phyloP scores from a whole-genome alignment of 164 flowering plant genomes.

The Nymphaea thermarum region DNA sequence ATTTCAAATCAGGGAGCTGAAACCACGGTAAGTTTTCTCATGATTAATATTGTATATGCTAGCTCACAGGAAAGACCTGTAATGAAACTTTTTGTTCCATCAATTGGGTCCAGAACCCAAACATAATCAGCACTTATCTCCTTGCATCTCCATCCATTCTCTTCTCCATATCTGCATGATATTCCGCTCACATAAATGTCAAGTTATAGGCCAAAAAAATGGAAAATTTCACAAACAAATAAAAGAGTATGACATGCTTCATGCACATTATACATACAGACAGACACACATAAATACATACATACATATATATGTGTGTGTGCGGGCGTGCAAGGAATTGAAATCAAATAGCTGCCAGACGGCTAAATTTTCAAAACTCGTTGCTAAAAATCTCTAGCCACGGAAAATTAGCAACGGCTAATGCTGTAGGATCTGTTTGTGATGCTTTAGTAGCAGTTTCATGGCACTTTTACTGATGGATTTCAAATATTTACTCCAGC shows the following conservation, averaged over 20 bases:
- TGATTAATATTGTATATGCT: not conserved
- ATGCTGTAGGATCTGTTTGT: too few species aligned
- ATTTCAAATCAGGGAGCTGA: not conserved
- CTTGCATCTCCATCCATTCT: constrained; percentile 88
- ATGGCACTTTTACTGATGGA: too few species aligned
- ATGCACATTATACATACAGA: not conserved
- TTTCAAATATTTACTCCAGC: too few species aligned
- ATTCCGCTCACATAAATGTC: not conserved
- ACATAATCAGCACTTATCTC: constrained; percentile 72
- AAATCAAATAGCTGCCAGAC: too few species aligned
- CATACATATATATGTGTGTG: not conserved
- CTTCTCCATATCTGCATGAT: constrained; percentile 80
- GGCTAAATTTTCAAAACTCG: too few species aligned
- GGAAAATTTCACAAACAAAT: not conserved
- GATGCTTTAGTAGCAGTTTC: too few species aligned
- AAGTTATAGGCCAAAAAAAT: not conserved
- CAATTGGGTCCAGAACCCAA: constrained; percentile 96
- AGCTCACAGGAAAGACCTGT: constrained; percentile 42
- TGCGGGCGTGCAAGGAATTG: too few species aligned
- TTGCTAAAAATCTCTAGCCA: too few species aligned
- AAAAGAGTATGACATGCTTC: not conserved
- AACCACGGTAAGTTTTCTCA: not conserved
- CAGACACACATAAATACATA: not conserved
- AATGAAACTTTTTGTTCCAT: constrained; percentile 97
- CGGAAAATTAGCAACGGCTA: too few species aligned